phyloP scores from a whole-genome alignment of 106 monocot genomes.

The Iris macrosiphon region DNA sequence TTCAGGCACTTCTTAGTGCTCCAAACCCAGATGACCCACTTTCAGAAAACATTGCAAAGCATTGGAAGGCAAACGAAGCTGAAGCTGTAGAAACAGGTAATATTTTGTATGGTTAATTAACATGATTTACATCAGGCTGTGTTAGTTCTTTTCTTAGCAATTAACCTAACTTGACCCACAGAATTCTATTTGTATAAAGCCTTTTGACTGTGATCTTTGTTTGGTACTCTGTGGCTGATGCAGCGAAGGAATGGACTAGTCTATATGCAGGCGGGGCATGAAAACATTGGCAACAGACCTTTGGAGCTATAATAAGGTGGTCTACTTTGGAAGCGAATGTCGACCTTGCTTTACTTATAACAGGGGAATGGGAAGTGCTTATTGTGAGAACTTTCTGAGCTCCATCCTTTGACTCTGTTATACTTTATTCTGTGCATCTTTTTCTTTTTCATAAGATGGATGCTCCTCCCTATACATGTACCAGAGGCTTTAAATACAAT shows the following conservation, averaged over 20 bases:
- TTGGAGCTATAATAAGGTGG: not conserved
- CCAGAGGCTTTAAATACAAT: too few relatives aligned
- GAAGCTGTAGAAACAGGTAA: slow-evolving; percentile 97
- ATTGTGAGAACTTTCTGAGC: slow-evolving; percentile 4
- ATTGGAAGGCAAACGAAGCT: slow-evolving; percentile 94
- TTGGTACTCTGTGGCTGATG: slow-evolving; percentile 1
- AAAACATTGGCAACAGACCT: not conserved
- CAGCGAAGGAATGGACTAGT: slow-evolving; percentile 97
- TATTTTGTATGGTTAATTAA: not conserved
- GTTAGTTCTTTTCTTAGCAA: not conserved
- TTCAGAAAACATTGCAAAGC: slow-evolving; percentile 92
- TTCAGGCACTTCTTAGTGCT: slow-evolving; percentile 93
- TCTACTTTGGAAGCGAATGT: not conserved
- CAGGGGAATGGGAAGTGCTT: not conserved
- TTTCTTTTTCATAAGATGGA: not conserved
- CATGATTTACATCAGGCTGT: not conserved
- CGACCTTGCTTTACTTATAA: not conserved
- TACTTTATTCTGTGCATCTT: slow-evolving; percentile 4
- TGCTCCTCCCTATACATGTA: not conserved
- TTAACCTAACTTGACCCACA: not conserved
- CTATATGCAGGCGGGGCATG: slow-evolving; percentile 81
- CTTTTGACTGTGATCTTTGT: not conserved
- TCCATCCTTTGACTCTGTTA: not conserved
- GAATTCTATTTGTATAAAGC: not conserved
- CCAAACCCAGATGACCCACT: slow-evolving; percentile 98